Evolutionary conservation across 805 yeast genomes (phyloP).

Genomic region (Starmerella lactis-condensi): DNA sequence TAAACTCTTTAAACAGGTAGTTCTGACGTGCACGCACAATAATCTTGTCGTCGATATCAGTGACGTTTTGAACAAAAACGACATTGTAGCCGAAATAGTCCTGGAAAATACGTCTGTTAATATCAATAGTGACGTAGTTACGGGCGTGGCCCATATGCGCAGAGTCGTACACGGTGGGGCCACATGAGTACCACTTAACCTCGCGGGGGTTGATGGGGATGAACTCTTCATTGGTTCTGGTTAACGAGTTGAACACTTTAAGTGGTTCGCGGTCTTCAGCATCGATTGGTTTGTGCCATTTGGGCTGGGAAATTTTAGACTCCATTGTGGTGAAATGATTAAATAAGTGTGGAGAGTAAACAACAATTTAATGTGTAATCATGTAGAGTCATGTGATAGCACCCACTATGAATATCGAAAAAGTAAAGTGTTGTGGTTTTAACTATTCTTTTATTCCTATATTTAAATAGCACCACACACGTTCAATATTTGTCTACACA

Average conservation of each 20-base stretch:
- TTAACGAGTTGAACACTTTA: conserved; percentile 63
- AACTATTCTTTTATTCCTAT: too few species aligned
- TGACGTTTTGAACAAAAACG: conserved; percentile 82
- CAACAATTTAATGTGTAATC: too few species aligned
- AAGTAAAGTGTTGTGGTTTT: too few species aligned
- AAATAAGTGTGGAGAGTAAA: too few species aligned
- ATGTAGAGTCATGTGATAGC: too few species aligned
- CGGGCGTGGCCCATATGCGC: conserved; percentile 98
- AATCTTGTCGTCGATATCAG: conserved; percentile 97
- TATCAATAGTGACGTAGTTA: conserved; percentile 86
- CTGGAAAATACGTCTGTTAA: conserved; percentile 71
- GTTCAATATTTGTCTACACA: too few species aligned
- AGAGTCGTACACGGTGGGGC: conserved; percentile 93
- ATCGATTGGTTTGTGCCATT: conserved; percentile 30
- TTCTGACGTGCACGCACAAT: conserved; percentile 86
- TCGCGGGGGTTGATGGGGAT: conserved; percentile 41
- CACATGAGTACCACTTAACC: conserved; percentile 93
- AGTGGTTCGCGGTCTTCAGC: conserved; percentile 27
- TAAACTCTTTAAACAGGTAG: conserved; percentile 50
- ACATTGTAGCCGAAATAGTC: conserved; percentile 85
- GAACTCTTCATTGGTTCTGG: conserved; percentile 62
- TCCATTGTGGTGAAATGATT: conserved; percentile 11
- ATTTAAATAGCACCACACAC: too few species aligned
- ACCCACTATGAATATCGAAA: too few species aligned
- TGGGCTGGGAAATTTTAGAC: conserved; percentile 29